These are phyloP conservation scores for Talaromyces verruculosus DNA, from an alignment of 2,329 filamentous ascomycete genomes.

Conservation along the genomic window DNA sequence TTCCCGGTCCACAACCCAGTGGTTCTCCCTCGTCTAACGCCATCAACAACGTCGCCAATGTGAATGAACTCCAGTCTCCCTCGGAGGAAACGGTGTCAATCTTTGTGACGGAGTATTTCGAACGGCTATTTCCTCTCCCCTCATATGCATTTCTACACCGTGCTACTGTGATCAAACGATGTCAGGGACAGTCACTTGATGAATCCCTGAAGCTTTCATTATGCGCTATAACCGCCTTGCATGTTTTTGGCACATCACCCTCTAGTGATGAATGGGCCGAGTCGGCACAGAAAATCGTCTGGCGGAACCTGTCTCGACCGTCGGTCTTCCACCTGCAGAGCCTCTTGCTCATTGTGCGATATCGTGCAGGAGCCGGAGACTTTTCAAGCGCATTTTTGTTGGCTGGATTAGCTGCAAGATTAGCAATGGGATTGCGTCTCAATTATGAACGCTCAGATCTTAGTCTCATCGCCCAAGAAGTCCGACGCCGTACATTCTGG, in stretches of 20 bases:
- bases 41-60: neutral
- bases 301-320: neutral
- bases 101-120: neutral
- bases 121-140: neutral
- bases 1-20: neutral
- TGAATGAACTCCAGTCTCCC: neutral
- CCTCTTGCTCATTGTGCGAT: neutral
- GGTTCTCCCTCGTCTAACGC: neutral
- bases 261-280: neutral
- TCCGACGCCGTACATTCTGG: slow-evolving; percentile 52
- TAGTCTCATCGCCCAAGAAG: slow-evolving; percentile 48
- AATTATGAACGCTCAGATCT: slow-evolving; percentile 50
- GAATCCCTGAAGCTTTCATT: neutral
- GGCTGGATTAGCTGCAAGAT: slow-evolving; percentile 28
- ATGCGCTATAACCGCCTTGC: neutral
- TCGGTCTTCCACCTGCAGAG: neutral
- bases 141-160: neutral
- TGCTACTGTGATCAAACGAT: neutral
- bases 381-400: neutral
- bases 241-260: neutral
- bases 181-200: neutral
- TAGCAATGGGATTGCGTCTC: slow-evolving; percentile 52
- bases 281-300: neutral
- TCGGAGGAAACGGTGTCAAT: neutral
- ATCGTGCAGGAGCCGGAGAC: neutral